These are phyloP conservation scores for Syzygium grande DNA, from an alignment of 345 rosid species.

Conservation along the genomic window DNA sequence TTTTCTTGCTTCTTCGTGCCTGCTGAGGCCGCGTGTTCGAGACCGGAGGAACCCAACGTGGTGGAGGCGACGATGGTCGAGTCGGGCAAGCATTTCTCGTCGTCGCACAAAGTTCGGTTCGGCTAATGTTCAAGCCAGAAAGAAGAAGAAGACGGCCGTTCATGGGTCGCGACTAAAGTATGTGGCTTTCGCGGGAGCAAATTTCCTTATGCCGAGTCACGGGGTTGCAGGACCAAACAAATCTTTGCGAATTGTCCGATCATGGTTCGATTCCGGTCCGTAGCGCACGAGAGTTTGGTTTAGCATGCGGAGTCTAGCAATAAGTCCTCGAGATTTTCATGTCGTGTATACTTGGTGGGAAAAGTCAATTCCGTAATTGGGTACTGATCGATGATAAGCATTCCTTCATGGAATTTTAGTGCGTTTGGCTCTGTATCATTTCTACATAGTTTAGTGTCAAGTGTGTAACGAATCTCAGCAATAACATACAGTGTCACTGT, in stretches of 20 bases:
- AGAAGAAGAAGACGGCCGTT: not conserved
- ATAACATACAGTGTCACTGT: not conserved
- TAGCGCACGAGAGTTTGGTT: not conserved
- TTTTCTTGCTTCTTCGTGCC: slow-evolving; percentile 6
- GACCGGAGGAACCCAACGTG: not conserved
- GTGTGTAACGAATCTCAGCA: not conserved
- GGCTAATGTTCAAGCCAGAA: not conserved
- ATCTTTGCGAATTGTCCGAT: not conserved
- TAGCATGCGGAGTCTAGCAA: not conserved
- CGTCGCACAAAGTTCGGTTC: slow-evolving; percentile 12
- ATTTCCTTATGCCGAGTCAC: not conserved
- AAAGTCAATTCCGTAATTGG: not conserved
- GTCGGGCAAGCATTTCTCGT: slow-evolving; percentile 43
- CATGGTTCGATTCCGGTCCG: not conserved
- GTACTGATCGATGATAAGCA: not conserved
- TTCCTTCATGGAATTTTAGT: not conserved
- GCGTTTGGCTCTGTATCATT: not conserved
- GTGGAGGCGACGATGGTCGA: slow-evolving; percentile 16
- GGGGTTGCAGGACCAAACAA: not conserved
- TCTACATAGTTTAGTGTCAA: not conserved
- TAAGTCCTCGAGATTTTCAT: not conserved
- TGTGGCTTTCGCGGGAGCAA: not conserved
- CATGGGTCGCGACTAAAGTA: not conserved
- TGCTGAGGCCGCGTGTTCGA: not conserved
- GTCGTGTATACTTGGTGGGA: not conserved